These are phyloP conservation scores for Nepenthes mirabilis DNA, from an alignment of 148 eudicot species.

Conservation along the genomic window DNA sequence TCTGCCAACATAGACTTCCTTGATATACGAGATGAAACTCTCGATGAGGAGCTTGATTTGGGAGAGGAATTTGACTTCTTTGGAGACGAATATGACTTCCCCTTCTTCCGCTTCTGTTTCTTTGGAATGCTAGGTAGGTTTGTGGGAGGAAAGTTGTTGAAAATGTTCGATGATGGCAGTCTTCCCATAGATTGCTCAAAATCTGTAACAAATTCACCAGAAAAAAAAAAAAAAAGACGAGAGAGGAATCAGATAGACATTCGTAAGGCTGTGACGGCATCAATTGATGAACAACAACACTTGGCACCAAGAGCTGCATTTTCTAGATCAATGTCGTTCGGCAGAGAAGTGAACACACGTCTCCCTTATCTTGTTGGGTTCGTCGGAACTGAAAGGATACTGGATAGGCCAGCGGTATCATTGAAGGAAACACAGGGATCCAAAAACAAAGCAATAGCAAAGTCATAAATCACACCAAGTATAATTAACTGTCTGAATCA, in stretches of 20 bases:
- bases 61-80: constrained; percentile 8
- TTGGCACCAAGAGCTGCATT: too few relatives aligned
- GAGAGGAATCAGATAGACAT: neutral
- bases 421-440: too few relatives aligned
- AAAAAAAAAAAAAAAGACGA: neutral
- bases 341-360: too few relatives aligned
- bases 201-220: constrained; percentile 17
- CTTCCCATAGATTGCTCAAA: constrained; percentile 27
- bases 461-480: too few relatives aligned
- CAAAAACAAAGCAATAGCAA: too few relatives aligned
- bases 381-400: too few relatives aligned
- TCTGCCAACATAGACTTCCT: constrained; percentile 32
- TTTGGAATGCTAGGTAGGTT: constrained; percentile 30
- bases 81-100: constrained; percentile 13
- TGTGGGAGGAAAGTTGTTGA: constrained; percentile 20
- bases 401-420: too few relatives aligned
- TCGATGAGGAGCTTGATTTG: constrained; percentile 13
- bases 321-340: too few relatives aligned
- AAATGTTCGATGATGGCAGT: constrained; percentile 12
- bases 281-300: too few relatives aligned
- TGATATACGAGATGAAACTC: constrained; percentile 26
- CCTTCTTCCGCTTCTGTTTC: constrained; percentile 42
- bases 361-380: too few relatives aligned
- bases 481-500: too few relatives aligned
- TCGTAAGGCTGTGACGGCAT: neutral